Conservation (phyloP, 75 land plant genomes). For the Sequoiadendron giganteum region DNA sequence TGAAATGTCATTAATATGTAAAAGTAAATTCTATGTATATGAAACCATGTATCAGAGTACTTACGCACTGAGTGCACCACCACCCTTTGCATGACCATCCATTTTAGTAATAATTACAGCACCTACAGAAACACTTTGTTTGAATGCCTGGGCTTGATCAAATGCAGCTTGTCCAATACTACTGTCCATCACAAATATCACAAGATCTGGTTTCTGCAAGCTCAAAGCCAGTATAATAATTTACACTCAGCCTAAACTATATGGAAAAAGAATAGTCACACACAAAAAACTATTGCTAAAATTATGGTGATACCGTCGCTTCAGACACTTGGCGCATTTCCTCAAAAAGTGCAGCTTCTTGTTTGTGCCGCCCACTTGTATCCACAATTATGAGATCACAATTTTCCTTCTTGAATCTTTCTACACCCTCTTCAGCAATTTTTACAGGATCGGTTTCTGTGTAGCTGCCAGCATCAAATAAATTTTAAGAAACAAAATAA, state of each 20-base stretch:
- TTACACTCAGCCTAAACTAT: not conserved
- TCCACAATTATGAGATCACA: constrained; percentile 97
- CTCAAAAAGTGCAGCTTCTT: constrained; percentile 98
- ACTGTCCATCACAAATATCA: constrained; percentile 99
- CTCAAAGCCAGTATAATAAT: not conserved
- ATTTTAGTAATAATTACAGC: constrained; percentile 99
- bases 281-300: not conserved
- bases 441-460: constrained; percentile 97
- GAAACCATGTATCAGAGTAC: constrained; percentile 20
- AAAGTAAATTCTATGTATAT: not conserved
- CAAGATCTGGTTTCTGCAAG: constrained; percentile 93
- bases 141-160: constrained; percentile 99
- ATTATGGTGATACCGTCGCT: constrained; percentile 70
- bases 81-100: constrained; percentile 99
- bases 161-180: constrained; percentile 99
- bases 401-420: constrained; percentile 90
- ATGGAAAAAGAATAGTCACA: not conserved
- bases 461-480: constrained; percentile 53
- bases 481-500: not conserved
- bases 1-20: not conserved
- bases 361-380: constrained; percentile 99
- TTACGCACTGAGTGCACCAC: constrained; percentile 99
- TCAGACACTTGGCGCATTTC: constrained; percentile 99
- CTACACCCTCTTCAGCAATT: constrained; percentile 95
- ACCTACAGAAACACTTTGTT: constrained; percentile 96